Conservation (phyloP, 768 basidiomycete species). For the Cytidiella melzeri region DNA sequence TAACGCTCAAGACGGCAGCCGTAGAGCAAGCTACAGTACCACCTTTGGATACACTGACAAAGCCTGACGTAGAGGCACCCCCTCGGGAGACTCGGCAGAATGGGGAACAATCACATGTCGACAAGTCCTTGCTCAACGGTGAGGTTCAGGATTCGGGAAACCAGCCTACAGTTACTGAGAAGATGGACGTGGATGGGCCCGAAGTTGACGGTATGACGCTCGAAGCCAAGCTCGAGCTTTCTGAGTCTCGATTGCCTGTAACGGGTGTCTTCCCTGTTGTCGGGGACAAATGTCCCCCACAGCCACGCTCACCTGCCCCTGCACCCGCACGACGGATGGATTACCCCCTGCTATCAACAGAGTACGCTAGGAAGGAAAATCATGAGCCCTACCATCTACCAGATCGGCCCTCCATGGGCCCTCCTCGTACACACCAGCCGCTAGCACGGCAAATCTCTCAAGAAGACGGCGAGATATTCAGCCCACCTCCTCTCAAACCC, state of each 20-base stretch:
- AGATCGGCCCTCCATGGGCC: not conserved
- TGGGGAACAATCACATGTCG: too few species aligned
- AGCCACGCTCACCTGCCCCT: not conserved
- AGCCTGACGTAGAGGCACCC: too few species aligned
- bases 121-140: too few species aligned
- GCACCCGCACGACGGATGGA: not conserved
- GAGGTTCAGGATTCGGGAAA: too few species aligned
- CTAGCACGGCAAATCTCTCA: constrained; percentile 31
- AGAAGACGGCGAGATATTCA: constrained; percentile 50
- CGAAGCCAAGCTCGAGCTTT: constrained; percentile 6
- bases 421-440: not conserved
- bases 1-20: too few species aligned
- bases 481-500: constrained; percentile 28
- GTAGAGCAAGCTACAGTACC: too few species aligned
- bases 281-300: not conserved
- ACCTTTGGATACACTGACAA: too few species aligned
- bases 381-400: not conserved
- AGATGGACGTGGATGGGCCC: constrained; percentile 4
- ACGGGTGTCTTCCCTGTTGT: not conserved
- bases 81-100: too few species aligned
- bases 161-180: too few species aligned
- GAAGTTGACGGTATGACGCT: not conserved
- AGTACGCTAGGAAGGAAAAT: constrained; percentile 5
- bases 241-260: not conserved
- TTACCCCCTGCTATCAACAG: not conserved